Conservation (phyloP, 148 eudicot genomes). For the Rhododendron ovatum region DNA sequence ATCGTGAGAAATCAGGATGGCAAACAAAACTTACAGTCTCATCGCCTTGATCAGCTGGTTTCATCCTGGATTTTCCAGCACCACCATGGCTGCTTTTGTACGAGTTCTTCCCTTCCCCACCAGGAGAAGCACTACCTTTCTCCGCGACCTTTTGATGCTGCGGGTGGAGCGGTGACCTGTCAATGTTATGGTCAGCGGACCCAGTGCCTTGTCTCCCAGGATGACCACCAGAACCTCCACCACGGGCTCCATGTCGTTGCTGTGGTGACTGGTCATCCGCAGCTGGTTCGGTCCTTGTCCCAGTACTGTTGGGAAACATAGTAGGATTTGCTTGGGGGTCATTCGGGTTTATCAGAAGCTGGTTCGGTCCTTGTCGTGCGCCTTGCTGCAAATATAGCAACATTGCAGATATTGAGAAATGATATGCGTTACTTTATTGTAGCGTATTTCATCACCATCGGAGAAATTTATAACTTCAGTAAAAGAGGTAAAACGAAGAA, state of each 20-base stretch:
- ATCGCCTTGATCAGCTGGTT: slow-evolving; percentile 18
- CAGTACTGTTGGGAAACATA: slow-evolving; percentile 18
- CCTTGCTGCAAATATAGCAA: slow-evolving; percentile 14
- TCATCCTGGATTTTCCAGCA: slow-evolving; percentile 28
- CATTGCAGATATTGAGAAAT: neutral
- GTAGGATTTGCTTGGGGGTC: slow-evolving; percentile 42
- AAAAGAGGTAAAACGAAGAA: too few species aligned
- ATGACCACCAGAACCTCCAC: slow-evolving; percentile 6
- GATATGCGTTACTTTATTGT: neutral
- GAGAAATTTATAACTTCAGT: too few species aligned
- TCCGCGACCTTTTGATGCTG: slow-evolving; percentile 11
- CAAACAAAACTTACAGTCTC: slow-evolving; percentile 33
- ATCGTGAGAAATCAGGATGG: neutral
- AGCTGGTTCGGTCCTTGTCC: slow-evolving; percentile 13
- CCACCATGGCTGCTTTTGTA: slow-evolving; percentile 23
- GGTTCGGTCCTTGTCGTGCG: neutral
- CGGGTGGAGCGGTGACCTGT: slow-evolving; percentile 19
- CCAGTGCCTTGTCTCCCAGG: slow-evolving; percentile 9
- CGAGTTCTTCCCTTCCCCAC: slow-evolving; percentile 13
- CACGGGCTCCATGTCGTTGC: slow-evolving; percentile 23
- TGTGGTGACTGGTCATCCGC: slow-evolving; percentile 11
- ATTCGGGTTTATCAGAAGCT: slow-evolving; percentile 35
- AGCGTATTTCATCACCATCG: neutral
- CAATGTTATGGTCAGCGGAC: slow-evolving; percentile 5
- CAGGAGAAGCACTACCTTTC: slow-evolving; percentile 20